Evolutionary conservation across 2,329 filamentous ascomycete genomes (phyloP).

Genomic region (Exophiala mesophila): DNA sequence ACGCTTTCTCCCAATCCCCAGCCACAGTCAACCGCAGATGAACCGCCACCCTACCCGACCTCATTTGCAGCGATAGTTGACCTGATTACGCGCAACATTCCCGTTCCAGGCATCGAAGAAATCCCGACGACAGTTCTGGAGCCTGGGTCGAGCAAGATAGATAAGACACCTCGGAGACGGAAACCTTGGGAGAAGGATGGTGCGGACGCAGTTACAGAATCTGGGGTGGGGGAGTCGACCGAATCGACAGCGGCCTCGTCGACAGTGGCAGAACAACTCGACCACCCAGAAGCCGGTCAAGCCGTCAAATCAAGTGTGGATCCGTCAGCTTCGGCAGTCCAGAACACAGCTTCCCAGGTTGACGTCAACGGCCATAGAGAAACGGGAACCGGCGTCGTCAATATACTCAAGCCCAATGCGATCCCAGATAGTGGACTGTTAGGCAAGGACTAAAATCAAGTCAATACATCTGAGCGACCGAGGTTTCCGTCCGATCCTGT

Average conservation of each 20-base stretch:
- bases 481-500: too few species aligned
- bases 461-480: too few species aligned
- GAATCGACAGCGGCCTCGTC: neutral
- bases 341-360: neutral
- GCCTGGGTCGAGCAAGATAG: slow-evolving; percentile 37
- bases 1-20: too few species aligned
- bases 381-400: slow-evolving; percentile 24
- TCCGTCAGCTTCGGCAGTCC: neutral
- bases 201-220: neutral
- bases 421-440: slow-evolving; percentile 24
- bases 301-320: neutral
- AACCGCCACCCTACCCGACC: slow-evolving; percentile 67
- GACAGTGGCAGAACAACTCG: neutral
- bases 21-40: too few species aligned
- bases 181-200: slow-evolving; percentile 76
- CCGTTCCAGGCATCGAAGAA: slow-evolving; percentile 80
- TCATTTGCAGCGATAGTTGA: slow-evolving; percentile 82
- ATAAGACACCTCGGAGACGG: slow-evolving; percentile 45
- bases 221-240: neutral
- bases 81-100: slow-evolving; percentile 74
- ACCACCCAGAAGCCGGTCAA: neutral
- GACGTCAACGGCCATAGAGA: slow-evolving; percentile 17
- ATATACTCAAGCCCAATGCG: slow-evolving; percentile 26
- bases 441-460: slow-evolving; percentile 21
- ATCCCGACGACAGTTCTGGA: slow-evolving; percentile 74